Conservation (phyloP, 2,329 filamentous ascomycete genomes). For the Atkinsonella hypoxylon region DNA sequence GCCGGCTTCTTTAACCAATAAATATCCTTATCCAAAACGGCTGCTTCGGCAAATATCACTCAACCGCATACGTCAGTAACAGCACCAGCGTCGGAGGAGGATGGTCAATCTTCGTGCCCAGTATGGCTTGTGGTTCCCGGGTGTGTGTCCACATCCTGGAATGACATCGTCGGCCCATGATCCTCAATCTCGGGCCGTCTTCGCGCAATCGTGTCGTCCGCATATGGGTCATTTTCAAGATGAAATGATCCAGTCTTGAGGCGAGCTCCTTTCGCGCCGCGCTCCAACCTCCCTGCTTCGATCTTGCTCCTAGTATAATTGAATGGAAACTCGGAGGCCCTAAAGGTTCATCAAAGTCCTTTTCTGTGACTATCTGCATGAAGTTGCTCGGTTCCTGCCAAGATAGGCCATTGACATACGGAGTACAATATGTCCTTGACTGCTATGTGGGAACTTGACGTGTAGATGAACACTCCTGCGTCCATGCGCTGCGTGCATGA, state of each 20-base stretch:
- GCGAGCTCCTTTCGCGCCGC: conserved; percentile 24
- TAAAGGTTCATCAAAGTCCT: conserved; percentile 29
- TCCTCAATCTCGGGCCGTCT: conserved; percentile 40
- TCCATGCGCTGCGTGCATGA: conserved; percentile 32
- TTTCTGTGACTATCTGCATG: conserved; percentile 33
- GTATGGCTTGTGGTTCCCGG: conserved; percentile 19
- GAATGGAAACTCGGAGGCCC: conserved; percentile 31
- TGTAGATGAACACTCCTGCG: conserved; percentile 39
- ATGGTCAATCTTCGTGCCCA: conserved; percentile 17
- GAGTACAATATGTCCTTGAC: conserved; percentile 28
- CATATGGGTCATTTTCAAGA: conserved; percentile 39
- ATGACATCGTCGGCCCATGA: conserved; percentile 30
- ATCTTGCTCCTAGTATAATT: conserved; percentile 41
- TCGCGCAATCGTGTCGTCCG: conserved; percentile 21
- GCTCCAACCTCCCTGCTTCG: conserved; percentile 38
- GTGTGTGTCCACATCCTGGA: conserved; percentile 27
- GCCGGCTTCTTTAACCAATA: conserved; percentile 18
- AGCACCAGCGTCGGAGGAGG: conserved; percentile 26
- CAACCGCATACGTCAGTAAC: conserved; percentile 21
- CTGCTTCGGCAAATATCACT: conserved; percentile 10
- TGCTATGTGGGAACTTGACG: conserved; percentile 34
- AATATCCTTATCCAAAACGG: conserved; percentile 13
- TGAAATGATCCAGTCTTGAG: conserved; percentile 43
- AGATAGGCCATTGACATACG: conserved; percentile 34
- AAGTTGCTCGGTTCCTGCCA: conserved; percentile 23